Evolutionary conservation across 192 early-diverging fungal species (phyloP), one percentile per base, ranked within the genome.

Genomic region (Dispira parvispora): DNA sequence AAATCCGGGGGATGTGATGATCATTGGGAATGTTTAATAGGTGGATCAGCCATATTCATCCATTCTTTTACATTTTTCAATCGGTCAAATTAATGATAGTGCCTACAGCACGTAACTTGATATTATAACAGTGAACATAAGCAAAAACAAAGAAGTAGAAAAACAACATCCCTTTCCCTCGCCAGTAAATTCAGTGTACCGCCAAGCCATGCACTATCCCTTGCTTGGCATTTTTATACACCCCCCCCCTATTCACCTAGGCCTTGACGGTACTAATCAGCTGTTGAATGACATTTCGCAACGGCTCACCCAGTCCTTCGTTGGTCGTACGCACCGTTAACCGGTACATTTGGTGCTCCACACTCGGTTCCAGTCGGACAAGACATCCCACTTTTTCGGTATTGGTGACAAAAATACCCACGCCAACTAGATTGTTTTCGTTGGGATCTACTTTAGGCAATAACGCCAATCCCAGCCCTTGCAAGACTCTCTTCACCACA

Each of bases 301-400:
- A 49, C 14, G 58, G 67, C 46, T 76, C 73, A n/a, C 89, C 83
- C 11, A 91, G 82, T 8, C 65, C 66, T 32, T 90, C 84, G 68
- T 85, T 93, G 0, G 94, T 95, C 20, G 90, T 82, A 20, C 92
- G 79, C n/a, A 95, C 69, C 3, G 92, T 98, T 26, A 95, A 66
- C 2, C 94, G 85, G 62, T 84, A 92, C 84, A 94, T 85, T 80
- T 92, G 76, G 52, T 90, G 84, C 18, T 88, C 83, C 12, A 77
- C 68, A 65, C 90, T 95, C 16, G 85, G 84, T 70, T 99, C 96
- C 20, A 98, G 68, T 25, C 96, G 77, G 66, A 91, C 67, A 58
- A 99, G 74, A 71, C 89, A 91, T 42, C 92, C 92, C 16, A 75
- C 74, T 21, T 67, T 68, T 45, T 82, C 78, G 20, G 87, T 76